Evolutionary conservation across 1,284 basidiomycete species (phyloP), one percentile per base, ranked within the genome.

Genomic region (Cryptococcus floricola): DNA sequence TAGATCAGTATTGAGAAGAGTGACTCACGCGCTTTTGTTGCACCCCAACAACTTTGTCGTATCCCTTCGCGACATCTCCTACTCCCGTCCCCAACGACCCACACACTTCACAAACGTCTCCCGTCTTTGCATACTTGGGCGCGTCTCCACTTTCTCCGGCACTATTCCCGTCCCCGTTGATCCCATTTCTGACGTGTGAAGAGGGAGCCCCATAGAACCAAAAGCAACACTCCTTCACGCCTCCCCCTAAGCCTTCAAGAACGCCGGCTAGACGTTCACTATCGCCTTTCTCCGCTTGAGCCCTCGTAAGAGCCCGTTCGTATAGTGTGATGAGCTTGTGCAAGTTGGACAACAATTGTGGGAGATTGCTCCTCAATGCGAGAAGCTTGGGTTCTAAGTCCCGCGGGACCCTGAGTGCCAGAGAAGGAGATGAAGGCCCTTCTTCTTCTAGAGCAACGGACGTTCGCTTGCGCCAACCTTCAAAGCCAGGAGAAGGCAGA

Each of bases 391-490:
- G 87, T 60, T 94, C 91, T 7, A 96, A 80, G 74, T 96, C 91
- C 58, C 87, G 85, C 3, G 93, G 93, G 57, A 96, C 91, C 5
- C 84, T 81, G 88, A 93, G 92, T 75, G 95, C 91, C 73, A 95
- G 89, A 8, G 87, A 80, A 25, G 84, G 81, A 58, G 91, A 89
- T 4, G 85, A 86, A 0, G 80, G 77, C 0, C 89, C 89, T 72
- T 96, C 93, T 77, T 96, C 93, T 28, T 95, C 91, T 41, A 90
- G 80, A 6, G 87, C 85, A 4, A 78, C 71, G 56, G 77, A 74
- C 37, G 73, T 73, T 8, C 73, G 65, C 61, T 91, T 93, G 45
- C 90, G 81, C 91, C 91, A 95, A 48, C 81, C 79, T 70, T 94
- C 91, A 62, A 94, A 87, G 7, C 31, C 31, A 10, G 31, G 31